Base-by-base conservation (phyloP, 2,329 filamentous ascomycete genomes). In the Cladosporium sphaerospermum region DNA sequence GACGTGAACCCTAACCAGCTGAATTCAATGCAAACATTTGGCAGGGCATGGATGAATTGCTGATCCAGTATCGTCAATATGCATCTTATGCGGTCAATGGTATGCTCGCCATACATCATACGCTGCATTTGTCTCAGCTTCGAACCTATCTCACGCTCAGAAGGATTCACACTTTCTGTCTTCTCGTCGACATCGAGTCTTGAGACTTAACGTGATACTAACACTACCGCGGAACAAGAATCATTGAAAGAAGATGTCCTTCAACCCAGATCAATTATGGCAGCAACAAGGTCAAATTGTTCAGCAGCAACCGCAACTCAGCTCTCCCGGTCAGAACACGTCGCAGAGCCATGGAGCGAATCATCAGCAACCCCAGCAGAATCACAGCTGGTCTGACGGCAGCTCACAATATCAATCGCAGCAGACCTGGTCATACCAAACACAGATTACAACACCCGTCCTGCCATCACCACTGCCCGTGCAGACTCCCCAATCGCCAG, bases 361-460 rank as follows among this genome's bases (percentile, higher is more conserved):
- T 5, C 36, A 51, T 19, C 47, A 51, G n/a, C 47, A 51, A 16
- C 44, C 39, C 32, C 47, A 51, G 18, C 47, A 44, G 10, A 51
- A 18, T 40, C 43, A 43, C 16, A 51, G 10, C 32, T 53, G 43
- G 43, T 6, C 23, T 14, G 23, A 41, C 28, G 37, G 51, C 19
- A 53, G 42, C 32, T 36, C 36, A 0, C 51, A 46, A 28, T 28
- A 47, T 18, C 37, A 46, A 8, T 46, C 43, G 7, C 51, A 47
- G n/a, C 51, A 53, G 16, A 53, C 34, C 10, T 53, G 51, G 43
- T 51, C 47, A 31, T 44, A 40, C 39, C 47, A 51, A 23, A 28
- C 31, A 5, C 28, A 43, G 13, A 44, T 10, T 14, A 10, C 16
- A 3, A 41, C 39, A 13, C 28, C 47, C 7, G 18, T 36, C 5